Conservation (phyloP, 192 early-diverging fungal genomes). For the Coemansia sp. region DNA sequence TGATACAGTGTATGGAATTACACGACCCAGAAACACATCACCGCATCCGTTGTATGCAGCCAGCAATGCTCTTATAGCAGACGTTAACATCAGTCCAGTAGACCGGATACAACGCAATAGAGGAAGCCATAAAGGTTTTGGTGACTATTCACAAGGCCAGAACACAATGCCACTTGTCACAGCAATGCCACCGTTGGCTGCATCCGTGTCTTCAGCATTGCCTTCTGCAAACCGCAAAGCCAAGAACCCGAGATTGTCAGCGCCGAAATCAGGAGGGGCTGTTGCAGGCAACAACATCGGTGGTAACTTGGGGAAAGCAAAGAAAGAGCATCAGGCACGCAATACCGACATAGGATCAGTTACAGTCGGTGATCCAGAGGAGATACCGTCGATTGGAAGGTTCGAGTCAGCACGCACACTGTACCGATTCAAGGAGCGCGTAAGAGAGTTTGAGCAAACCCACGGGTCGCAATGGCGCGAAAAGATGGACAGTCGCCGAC, state of each 20-base stretch:
- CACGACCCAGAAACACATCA: not conserved
- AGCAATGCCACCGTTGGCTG: not conserved
- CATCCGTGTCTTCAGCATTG: not conserved
- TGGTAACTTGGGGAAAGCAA: not conserved
- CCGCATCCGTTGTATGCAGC: not conserved
- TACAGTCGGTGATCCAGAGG: conserved; percentile 26
- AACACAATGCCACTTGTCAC: not conserved
- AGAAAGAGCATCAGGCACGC: not conserved
- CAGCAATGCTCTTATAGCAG: not conserved
- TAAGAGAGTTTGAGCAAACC: conserved; percentile 18
- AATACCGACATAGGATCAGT: conserved; percentile 1
- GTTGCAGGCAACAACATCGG: not conserved
- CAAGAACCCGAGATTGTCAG: not conserved
- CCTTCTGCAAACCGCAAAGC: too few relatives aligned
- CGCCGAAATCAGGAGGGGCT: not conserved
- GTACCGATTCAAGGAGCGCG: conserved; percentile 31
- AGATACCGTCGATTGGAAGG: conserved; percentile 42
- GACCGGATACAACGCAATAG: not conserved
- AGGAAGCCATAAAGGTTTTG: too few relatives aligned
- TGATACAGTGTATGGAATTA: not conserved
- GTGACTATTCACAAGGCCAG: not conserved
- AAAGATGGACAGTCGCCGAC: conserved; percentile 42
- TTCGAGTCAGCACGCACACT: conserved; percentile 34
- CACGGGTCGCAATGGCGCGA: conserved; percentile 42
- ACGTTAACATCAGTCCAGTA: not conserved